Percentiles rank a stretch among this genome's conserved stretches.
phyloP scores from a whole-genome alignment of 2,329 filamentous ascomycete species.

The Colletotrichum sp. region DNA sequence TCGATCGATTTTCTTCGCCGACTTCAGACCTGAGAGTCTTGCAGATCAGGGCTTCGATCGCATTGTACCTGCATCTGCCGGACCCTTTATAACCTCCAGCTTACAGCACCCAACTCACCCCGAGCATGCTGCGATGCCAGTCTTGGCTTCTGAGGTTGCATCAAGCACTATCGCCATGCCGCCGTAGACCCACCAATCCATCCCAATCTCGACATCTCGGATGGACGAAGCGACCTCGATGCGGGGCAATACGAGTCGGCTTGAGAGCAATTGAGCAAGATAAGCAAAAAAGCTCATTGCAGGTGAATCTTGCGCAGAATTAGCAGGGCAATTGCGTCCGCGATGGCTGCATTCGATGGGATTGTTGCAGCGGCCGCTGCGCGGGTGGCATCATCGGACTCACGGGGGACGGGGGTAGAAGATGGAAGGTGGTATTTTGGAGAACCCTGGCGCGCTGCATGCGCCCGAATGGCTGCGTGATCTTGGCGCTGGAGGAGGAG shows the following conservation, averaged over 20 bases:
- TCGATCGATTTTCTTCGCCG: background rate
- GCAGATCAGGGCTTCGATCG: background rate
- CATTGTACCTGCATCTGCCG: background rate
- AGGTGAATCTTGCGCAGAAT: no score
- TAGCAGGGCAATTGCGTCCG: background rate
- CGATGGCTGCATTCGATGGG: background rate
- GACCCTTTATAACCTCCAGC: background rate
- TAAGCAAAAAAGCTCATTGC: background rate
- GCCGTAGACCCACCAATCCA: background rate
- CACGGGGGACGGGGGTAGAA: background rate
- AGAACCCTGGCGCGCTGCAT: background rate
- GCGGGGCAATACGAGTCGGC: background rate
- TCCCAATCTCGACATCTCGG: background rate
- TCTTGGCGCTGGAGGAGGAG: background rate
- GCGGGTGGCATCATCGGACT: background rate
- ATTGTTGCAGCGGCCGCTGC: background rate
- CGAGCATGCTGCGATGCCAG: background rate
- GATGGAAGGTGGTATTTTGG: constrained; percentile 15
- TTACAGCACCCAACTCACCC: background rate
- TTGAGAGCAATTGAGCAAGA: constrained; percentile 18
- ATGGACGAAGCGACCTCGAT: background rate
- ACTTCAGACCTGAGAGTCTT: background rate
- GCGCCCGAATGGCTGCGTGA: background rate
- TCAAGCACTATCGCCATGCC: background rate
- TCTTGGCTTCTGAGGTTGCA: background rate